These are phyloP conservation scores for Solanum clarkiae DNA, from an alignment of 257 asterid genomes.

Conservation along the genomic window DNA sequence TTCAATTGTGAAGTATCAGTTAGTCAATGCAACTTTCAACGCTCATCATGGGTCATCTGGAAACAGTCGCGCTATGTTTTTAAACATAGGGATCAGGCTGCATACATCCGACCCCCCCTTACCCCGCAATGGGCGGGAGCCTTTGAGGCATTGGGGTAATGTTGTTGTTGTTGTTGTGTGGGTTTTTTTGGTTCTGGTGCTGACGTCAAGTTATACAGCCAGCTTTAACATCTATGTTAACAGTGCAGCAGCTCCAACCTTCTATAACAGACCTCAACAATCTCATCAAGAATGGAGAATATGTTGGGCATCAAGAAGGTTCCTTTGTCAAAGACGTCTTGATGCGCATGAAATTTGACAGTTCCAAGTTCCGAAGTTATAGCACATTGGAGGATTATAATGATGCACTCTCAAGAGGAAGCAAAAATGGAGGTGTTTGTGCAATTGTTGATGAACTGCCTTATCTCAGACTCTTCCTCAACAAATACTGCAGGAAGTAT, in stretches of 20 bases:
- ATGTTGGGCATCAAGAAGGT: conserved; percentile 39
- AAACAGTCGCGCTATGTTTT: too few species aligned
- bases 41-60: too few species aligned
- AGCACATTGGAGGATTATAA: conserved; percentile 7
- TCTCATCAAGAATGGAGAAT: conserved; percentile 18
- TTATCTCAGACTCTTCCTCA: conserved; percentile 19
- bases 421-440: conserved; percentile 25
- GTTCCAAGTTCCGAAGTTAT: conserved; percentile 17
- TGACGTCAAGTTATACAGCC: conserved; percentile 44
- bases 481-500: conserved; percentile 24
- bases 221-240: conserved; percentile 37
- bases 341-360: conserved; percentile 9
- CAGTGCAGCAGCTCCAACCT: conserved; percentile 22
- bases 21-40: too few species aligned
- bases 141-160: too few species aligned
- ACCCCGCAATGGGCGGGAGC: too few species aligned
- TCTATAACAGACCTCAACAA: conserved; percentile 12
- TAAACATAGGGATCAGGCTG: too few species aligned
- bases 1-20: too few species aligned
- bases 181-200: neutral
- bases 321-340: conserved; percentile 23
- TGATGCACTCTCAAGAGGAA: conserved; percentile 17
- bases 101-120: too few species aligned
- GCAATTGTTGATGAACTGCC: conserved; percentile 41
- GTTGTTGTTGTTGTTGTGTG: too few species aligned